Conservation (phyloP, 2,329 filamentous ascomycete species). For the Atkinsonella hypoxylon region DNA sequence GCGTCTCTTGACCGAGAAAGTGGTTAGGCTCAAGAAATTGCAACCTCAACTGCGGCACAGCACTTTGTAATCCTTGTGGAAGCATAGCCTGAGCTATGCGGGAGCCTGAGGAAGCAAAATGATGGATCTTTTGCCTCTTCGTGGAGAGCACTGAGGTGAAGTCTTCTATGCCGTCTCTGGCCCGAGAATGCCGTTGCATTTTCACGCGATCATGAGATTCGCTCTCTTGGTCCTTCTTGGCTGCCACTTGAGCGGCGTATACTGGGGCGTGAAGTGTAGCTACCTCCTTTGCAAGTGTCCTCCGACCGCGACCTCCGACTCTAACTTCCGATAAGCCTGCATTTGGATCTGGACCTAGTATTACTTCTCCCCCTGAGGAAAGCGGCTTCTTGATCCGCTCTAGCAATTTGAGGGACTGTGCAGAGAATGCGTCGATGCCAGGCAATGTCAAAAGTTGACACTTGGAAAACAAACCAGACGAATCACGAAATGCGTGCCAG, state of each 20-base stretch:
- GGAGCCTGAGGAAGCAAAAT: background rate
- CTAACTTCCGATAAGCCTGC: constrained; percentile 9
- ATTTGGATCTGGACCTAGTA: background rate
- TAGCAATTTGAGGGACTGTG: constrained; percentile 30
- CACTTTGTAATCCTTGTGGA: background rate
- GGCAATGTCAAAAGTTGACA: constrained; percentile 32
- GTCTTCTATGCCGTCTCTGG: background rate
- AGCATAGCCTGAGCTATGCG: background rate
- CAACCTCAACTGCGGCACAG: background rate
- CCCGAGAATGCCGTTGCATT: constrained; percentile 5
- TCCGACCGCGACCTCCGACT: constrained; percentile 19
- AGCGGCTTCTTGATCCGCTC: constrained; percentile 35
- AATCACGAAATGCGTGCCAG: constrained; percentile 31
- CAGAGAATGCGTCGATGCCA: constrained; percentile 28
- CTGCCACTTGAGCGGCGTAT: constrained; percentile 29
- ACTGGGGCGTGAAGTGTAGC: constrained; percentile 39
- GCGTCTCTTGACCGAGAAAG: constrained; percentile 5
- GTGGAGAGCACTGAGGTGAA: background rate
- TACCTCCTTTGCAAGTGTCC: constrained; percentile 28
- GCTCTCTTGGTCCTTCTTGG: constrained; percentile 18
- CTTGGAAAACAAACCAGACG: constrained; percentile 29
- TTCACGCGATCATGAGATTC: constrained; percentile 11
- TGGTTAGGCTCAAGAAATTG: constrained; percentile 6
- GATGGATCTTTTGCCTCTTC: background rate
- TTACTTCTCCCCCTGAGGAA: background rate